A percentile compares a stretch with the other conserved stretches of the same genome.
Conservation (phyloP, 1,284 basidiomycete species). For the Trametes hirsuta region DNA sequence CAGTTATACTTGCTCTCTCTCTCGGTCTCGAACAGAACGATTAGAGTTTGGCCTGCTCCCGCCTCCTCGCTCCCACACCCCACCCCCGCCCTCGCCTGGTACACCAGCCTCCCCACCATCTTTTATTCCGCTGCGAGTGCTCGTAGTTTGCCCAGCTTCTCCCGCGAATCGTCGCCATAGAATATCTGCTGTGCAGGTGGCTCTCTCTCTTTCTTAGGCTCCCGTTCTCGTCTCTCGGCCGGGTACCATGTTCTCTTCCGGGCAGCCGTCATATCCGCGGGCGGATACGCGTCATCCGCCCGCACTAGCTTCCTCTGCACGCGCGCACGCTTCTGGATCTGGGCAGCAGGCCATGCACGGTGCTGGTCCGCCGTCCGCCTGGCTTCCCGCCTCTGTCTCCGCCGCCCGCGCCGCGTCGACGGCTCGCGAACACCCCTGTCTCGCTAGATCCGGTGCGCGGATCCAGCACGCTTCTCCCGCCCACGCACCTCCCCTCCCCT, state of each 20-base stretch:
- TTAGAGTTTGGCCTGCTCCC: constrained; percentile 4
- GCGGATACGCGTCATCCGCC: constrained; percentile 15
- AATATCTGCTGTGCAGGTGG: neutral
- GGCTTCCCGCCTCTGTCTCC: neutral
- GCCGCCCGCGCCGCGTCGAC: neutral
- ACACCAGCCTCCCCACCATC: neutral
- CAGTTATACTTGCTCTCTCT: neutral
- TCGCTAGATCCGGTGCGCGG: constrained; percentile 2
- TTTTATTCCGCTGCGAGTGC: neutral
- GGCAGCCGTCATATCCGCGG: constrained; percentile 13
- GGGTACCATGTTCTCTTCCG: neutral
- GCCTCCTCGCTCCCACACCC: neutral
- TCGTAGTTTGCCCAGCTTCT: too few relatives aligned
- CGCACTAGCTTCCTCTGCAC: neutral
- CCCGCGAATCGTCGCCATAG: too few relatives aligned
- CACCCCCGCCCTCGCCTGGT: neutral
- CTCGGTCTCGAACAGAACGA: neutral
- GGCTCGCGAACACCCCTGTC: constrained; percentile 5
- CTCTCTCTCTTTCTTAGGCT: neutral
- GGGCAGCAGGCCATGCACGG: neutral
- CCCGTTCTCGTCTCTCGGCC: neutral
- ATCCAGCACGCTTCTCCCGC: neutral
- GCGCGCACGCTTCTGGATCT: neutral
- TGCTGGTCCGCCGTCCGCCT: constrained; percentile 1
- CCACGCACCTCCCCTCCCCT: neutral